phyloP scores from a whole-genome alignment of 148 eudicot genomes.

The Cornus florida region DNA sequence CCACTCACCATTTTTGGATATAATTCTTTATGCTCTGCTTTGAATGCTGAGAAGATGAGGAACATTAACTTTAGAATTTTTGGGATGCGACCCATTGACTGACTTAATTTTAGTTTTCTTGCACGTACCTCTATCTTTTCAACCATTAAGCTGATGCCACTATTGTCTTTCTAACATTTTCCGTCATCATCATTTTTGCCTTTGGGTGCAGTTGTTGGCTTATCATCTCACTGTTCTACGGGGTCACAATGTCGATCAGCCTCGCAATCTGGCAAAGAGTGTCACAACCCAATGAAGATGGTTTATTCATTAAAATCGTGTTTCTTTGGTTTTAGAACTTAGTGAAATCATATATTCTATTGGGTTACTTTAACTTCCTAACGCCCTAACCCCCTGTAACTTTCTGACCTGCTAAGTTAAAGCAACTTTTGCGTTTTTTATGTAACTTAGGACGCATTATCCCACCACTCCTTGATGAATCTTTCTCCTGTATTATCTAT shows the following conservation, averaged over 20 bases:
- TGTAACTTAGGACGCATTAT: background rate
- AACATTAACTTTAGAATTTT: background rate
- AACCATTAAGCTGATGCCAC: background rate
- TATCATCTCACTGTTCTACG: constrained; percentile 92
- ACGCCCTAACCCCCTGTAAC: background rate
- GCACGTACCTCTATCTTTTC: background rate
- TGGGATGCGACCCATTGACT: background rate
- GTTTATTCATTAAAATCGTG: background rate
- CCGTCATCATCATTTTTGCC: background rate
- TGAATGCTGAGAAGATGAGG: background rate
- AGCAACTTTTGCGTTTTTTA: background rate
- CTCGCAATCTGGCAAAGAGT: constrained; percentile 94
- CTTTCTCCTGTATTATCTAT: background rate
- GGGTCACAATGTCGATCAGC: constrained; percentile 96
- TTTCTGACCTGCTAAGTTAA: background rate
- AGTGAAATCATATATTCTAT: background rate
- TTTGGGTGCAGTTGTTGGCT: constrained; percentile 77
- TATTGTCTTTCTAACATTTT: background rate
- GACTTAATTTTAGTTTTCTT: background rate
- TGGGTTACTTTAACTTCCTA: background rate
- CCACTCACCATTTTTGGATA: background rate
- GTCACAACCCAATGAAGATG: constrained; percentile 81
- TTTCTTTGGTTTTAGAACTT: background rate
- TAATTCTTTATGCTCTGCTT: background rate
- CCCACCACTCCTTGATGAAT: background rate